Percentiles rank a stretch among this genome's conserved stretches.
These are phyloP conservation scores for Penicillium rolfsii DNA, from an alignment of 2,329 filamentous ascomycete species.

Conservation along the genomic window DNA sequence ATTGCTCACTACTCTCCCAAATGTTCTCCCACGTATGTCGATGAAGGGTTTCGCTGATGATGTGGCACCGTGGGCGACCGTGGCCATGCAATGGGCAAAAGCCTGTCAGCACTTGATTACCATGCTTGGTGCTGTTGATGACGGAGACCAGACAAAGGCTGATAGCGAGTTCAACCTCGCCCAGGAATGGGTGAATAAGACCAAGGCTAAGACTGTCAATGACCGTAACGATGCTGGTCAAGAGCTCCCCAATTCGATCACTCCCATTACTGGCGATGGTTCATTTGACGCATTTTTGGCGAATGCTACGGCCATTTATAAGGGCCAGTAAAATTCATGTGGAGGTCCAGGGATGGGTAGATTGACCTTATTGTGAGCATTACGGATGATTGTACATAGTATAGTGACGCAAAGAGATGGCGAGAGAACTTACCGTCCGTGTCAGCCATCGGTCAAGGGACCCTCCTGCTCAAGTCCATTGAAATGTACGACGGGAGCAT, in stretches of 20 bases:
- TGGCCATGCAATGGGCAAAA: slow-evolving; percentile 26
- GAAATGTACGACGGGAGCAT: too few relatives aligned
- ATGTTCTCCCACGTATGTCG: slow-evolving; percentile 19
- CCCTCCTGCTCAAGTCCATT: too few relatives aligned
- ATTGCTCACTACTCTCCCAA: slow-evolving; percentile 13
- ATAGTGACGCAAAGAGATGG: background rate
- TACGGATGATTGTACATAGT: background rate
- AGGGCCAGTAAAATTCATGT: background rate
- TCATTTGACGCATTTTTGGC: slow-evolving; percentile 10
- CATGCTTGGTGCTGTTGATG: slow-evolving; percentile 23
- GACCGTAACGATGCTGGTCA: slow-evolving; percentile 17
- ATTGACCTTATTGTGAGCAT: background rate
- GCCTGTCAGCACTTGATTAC: slow-evolving; percentile 26
- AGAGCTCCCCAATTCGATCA: slow-evolving; percentile 14
- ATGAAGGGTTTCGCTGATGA: slow-evolving; percentile 23
- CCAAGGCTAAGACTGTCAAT: slow-evolving; percentile 24
- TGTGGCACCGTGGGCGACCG: slow-evolving; percentile 24
- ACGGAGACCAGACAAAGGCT: slow-evolving; percentile 19
- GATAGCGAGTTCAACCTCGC: slow-evolving; percentile 23
- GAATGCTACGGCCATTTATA: slow-evolving; percentile 12
- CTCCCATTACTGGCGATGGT: slow-evolving; percentile 10
- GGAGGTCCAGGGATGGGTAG: background rate
- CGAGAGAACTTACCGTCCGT: background rate
- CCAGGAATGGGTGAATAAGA: slow-evolving; percentile 23
- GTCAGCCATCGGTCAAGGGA: too few relatives aligned